These are phyloP conservation scores for Phaeoacremonium minimum DNA, from an alignment of 2,329 filamentous ascomycete species.

Conservation along the genomic window DNA sequence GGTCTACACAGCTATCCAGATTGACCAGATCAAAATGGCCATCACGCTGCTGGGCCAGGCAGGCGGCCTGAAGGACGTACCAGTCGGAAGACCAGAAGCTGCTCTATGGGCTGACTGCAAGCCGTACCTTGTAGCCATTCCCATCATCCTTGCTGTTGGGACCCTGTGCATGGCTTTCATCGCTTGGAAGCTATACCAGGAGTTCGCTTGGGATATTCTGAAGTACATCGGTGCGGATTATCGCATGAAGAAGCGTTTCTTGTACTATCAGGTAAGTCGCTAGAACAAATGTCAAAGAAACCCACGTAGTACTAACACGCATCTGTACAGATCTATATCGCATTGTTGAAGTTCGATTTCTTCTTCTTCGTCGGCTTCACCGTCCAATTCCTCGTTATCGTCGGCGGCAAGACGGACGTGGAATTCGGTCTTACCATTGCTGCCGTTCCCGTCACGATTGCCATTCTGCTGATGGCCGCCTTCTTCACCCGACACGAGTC, in stretches of 20 bases:
- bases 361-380: constrained; percentile 99
- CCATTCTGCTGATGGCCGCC: constrained; percentile 80
- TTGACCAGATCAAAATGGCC: constrained; percentile 81
- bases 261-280: constrained; percentile 83
- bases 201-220: constrained; percentile 99
- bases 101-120: constrained; percentile 66
- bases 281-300: too few relatives aligned
- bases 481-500: constrained; percentile 83
- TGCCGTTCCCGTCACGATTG: constrained; percentile 86
- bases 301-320: too few relatives aligned
- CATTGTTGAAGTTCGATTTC: constrained; percentile 97
- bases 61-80: constrained; percentile 34
- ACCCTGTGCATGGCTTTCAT: constrained; percentile 71
- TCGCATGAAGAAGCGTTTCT: constrained; percentile 92
- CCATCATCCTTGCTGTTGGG: constrained; percentile 73
- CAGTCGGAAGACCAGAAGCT: constrained; percentile 9
- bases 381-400: constrained; percentile 93
- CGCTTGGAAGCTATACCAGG: constrained; percentile 94
- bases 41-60: constrained; percentile 47
- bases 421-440: constrained; percentile 86
- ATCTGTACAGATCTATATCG: constrained; percentile 93
- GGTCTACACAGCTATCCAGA: constrained; percentile 89
- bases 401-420: constrained; percentile 61
- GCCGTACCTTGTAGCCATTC: constrained; percentile 80
- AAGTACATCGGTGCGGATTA: constrained; percentile 98